phyloP scores from a whole-genome alignment of 805 yeast species.

The Metschnikowia sp. region DNA sequence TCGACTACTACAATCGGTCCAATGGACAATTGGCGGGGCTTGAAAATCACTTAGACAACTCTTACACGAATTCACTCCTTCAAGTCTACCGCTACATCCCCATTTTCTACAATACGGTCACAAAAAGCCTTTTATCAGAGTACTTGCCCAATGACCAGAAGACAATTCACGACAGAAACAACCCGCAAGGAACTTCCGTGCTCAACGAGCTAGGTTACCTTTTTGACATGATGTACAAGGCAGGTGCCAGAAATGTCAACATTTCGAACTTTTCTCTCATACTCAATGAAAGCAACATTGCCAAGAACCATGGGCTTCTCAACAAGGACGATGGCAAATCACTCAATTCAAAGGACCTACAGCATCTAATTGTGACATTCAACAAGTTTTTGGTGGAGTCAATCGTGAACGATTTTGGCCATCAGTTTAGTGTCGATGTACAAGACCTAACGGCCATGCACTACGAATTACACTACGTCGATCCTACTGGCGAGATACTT shows the following conservation, averaged over 20 bases:
- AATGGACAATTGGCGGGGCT: constrained; percentile 60
- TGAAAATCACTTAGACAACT: constrained; percentile 81
- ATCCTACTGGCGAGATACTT: constrained; percentile 37
- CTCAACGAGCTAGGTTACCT: constrained; percentile 83
- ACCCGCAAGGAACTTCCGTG: constrained; percentile 48
- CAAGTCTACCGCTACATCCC: constrained; percentile 81
- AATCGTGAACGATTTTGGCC: constrained; percentile 48
- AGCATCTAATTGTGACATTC: constrained; percentile 49
- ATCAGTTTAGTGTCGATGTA: constrained; percentile 23
- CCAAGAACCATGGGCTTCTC: constrained; percentile 49
- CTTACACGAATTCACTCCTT: constrained; percentile 67
- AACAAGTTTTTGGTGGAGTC: constrained; percentile 56
- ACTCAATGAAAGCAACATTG: constrained; percentile 39
- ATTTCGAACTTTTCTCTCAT: constrained; percentile 69
- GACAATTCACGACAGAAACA: constrained; percentile 23
- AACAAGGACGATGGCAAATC: constrained; percentile 47
- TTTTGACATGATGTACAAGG: constrained; percentile 86
- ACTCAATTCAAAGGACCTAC: constrained; percentile 42
- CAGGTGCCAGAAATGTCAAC: constrained; percentile 66
- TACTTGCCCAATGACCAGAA: constrained; percentile 42
- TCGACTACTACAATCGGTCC: constrained; percentile 76
- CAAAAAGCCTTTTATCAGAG: constrained; percentile 49
- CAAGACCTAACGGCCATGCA: constrained; percentile 40
- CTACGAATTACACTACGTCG: constrained; percentile 39
- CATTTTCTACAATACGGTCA: constrained; percentile 61